phyloP scores from a whole-genome alignment of 2,329 filamentous ascomycete genomes.

The Fragosphaeria purpurea region DNA sequence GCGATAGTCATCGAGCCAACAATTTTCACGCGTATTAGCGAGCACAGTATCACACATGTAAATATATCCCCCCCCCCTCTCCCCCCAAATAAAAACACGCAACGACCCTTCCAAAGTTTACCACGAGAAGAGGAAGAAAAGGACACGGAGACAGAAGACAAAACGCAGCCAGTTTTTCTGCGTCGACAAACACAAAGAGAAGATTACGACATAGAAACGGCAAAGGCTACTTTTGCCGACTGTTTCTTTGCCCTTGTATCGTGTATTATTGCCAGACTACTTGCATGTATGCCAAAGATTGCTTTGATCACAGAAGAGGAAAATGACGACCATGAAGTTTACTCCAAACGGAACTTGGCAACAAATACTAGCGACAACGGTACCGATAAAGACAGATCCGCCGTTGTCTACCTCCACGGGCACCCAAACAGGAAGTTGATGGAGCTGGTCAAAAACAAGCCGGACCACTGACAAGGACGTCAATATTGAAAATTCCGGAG shows the following conservation, averaged over 20 bases:
- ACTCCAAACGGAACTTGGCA: background rate
- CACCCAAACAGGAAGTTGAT: conserved; percentile 12
- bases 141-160: background rate
- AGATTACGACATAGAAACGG: conserved; percentile 9
- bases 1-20: conserved; percentile 15
- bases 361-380: background rate
- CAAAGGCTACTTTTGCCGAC: conserved; percentile 11
- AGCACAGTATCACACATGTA: too few relatives aligned
- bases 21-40: too few relatives aligned
- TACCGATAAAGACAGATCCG: background rate
- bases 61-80: too few relatives aligned
- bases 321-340: background rate
- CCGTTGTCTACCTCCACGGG: conserved; percentile 11
- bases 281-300: conserved; percentile 13
- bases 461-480: conserved; percentile 1
- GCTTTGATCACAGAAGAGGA: conserved; percentile 8
- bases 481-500: background rate
- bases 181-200: conserved; percentile 10
- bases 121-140: too few relatives aligned
- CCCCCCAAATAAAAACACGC: too few relatives aligned
- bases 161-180: conserved; percentile 9
- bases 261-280: conserved; percentile 10
- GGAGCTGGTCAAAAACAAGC: conserved; percentile 11
- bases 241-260: conserved; percentile 12
- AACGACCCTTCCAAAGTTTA: too few relatives aligned